These are phyloP conservation scores for Aspergillus neotritici DNA, from an alignment of 2,329 filamentous ascomycete species.

Conservation along the genomic window DNA sequence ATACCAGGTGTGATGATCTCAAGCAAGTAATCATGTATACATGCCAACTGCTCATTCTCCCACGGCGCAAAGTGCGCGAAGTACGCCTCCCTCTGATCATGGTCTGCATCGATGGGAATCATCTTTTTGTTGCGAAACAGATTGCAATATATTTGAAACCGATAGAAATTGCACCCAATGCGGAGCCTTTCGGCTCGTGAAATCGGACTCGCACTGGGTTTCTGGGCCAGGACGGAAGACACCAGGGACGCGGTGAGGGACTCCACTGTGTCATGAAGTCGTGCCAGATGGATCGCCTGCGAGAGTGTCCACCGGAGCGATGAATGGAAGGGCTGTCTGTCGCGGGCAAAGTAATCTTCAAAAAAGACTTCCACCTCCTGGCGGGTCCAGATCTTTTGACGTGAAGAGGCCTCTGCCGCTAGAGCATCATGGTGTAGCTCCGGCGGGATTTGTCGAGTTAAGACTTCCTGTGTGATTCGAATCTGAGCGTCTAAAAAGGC, in stretches of 20 bases:
- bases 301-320: background rate
- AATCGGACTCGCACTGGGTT: background rate
- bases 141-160: background rate
- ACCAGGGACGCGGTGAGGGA: background rate
- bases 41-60: conserved; percentile 1
- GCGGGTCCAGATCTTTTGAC: too few relatives aligned
- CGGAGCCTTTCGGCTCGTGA: background rate
- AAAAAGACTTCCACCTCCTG: background rate
- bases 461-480: background rate
- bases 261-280: background rate
- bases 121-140: background rate
- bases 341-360: background rate
- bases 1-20: background rate
- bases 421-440: background rate
- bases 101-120: too few relatives aligned
- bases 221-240: background rate
- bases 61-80: background rate
- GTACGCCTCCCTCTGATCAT: background rate
- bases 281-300: background rate
- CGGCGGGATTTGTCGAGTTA: background rate
- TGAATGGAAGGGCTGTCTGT: background rate
- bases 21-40: background rate
- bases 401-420: background rate
- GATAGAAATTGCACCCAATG: background rate
- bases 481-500: background rate